Evolutionary conservation across 805 yeast genomes (phyloP), one percentile per base, ranked within the genome.

Genomic region (Wickerhamomyces kurtzmanii): DNA sequence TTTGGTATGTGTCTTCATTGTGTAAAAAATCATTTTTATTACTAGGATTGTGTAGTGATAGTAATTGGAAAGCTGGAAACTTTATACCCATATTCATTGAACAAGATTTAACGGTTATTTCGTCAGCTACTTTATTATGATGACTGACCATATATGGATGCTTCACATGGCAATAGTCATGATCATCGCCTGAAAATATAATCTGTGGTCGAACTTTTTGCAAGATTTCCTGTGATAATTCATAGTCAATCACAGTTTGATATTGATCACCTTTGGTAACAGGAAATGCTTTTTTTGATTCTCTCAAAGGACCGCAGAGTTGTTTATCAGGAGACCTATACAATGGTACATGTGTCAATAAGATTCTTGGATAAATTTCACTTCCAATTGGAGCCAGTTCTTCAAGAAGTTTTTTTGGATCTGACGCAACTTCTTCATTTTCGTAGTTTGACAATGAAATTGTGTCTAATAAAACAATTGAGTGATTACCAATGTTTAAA

Each of bases 141-240:
- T 56, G 47, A 8, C 38, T 22, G 8, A 23, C 19, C 6, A 11
- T 15, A 30, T 45, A 49, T 3, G 39, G 30, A 48, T 89, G 96
- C 13, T 57, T 55, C 17, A 79, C 66, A 38, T 81, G 84, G 51
- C 99, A 91, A 42, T 84, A 86, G 51, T 91, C 98, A 56, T 91
- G 99, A 50, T 91, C 98, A 51, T 91, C 99, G 1, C 98, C 99
- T 5, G 93, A 74, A 45, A 86, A 83, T 4, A 82, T 64, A 8
- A 76, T 51, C 11, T 61, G 61, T 0, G 99, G 99, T 25, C 66
- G 55, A 1, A 89, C 49, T 8, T 53, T 57, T 6, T 61, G 42
- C 24, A 91, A 53, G 5, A 91, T 62, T 13, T 70, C 65, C 22
- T 71, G 64, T 1, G 89, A 60, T 5, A 79, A 44, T 2, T 65